phyloP scores from a whole-genome alignment of 139 green algal species.

The Desmodesmus armatus region DNA sequence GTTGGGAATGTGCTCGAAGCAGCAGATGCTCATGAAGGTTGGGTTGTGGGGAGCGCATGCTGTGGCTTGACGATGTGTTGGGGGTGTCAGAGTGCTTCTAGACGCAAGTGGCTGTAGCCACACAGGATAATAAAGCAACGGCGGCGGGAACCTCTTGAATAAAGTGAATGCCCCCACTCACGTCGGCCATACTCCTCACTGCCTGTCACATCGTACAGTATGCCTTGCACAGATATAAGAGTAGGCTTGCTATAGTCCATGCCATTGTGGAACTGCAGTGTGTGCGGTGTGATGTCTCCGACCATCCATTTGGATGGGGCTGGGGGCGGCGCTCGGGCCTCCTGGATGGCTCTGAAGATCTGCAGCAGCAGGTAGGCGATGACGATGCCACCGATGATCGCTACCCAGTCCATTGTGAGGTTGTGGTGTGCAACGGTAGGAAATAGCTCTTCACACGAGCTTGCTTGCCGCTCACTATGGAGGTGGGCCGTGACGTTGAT shows the following conservation, averaged over 20 bases:
- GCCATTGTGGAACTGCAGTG: slow-evolving; percentile 73
- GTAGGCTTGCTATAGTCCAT: slow-evolving; percentile 76
- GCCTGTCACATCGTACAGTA: slow-evolving; percentile 81
- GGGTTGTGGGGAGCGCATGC: no score
- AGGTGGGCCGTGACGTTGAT: no score
- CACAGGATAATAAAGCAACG: not conserved
- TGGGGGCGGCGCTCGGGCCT: slow-evolving; percentile 26
- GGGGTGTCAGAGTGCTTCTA: no score
- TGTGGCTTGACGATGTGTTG: no score
- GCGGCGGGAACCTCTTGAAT: not conserved
- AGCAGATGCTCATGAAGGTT: no score
- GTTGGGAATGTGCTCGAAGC: no score
- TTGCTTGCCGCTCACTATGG: no score
- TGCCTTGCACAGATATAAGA: slow-evolving; percentile 73
- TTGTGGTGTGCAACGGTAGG: not conserved
- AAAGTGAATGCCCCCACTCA: not conserved
- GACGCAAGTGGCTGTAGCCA: no score
- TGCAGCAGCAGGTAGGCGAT: slow-evolving; percentile 33
- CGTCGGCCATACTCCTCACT: slow-evolving; percentile 40
- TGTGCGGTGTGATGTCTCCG: slow-evolving; percentile 75
- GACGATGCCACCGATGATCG: not conserved
- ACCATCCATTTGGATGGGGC: slow-evolving; percentile 47
- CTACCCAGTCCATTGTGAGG: slow-evolving; percentile 16
- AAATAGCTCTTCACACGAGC: no score
- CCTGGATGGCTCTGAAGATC: slow-evolving; percentile 13